These are phyloP conservation scores for Aspergillus aculeatus DNA, from an alignment of 2,329 filamentous ascomycete species.

Conservation along the genomic window DNA sequence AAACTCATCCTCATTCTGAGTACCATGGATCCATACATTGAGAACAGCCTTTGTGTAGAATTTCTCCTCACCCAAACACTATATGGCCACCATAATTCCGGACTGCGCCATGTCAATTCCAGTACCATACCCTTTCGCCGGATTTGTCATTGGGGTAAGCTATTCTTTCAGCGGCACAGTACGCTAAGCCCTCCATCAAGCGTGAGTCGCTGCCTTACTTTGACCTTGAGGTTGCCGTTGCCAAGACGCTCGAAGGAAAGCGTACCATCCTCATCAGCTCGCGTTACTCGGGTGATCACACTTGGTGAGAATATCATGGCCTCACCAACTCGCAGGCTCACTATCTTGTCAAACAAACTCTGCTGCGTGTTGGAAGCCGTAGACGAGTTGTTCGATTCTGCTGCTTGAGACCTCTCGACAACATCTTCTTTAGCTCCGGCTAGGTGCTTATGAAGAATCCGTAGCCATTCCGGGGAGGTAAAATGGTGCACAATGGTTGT, in stretches of 20 bases:
- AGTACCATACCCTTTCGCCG: too few species aligned
- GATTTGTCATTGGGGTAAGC: too few species aligned
- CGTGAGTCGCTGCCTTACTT: constrained; percentile 7
- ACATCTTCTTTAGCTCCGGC: constrained; percentile 32
- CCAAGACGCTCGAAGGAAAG: constrained; percentile 5
- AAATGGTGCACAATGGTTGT: constrained; percentile 71
- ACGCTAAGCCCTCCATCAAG: constrained; percentile 3
- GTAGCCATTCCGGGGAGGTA: constrained; percentile 61
- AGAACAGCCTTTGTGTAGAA: too few species aligned
- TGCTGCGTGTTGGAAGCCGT: too few species aligned
- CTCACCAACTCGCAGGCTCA: constrained; percentile 9
- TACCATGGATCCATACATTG: too few species aligned
- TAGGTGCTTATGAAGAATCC: constrained; percentile 44
- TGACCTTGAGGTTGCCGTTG: background rate
- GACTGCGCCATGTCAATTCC: too few species aligned
- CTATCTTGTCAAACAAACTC: background rate
- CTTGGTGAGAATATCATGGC: constrained; percentile 11
- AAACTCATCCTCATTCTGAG: too few species aligned
- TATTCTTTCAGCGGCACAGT: too few species aligned
- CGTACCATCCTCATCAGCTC: background rate
- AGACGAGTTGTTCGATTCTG: too few species aligned
- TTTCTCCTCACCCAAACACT: too few species aligned
- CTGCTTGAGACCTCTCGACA: too few species aligned
- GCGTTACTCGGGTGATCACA: background rate
- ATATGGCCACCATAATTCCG: too few species aligned